Evolutionary conservation across 345 rosid species (phyloP), one percentile per base, ranked within the genome.

Genomic region (Theobroma cacao): DNA sequence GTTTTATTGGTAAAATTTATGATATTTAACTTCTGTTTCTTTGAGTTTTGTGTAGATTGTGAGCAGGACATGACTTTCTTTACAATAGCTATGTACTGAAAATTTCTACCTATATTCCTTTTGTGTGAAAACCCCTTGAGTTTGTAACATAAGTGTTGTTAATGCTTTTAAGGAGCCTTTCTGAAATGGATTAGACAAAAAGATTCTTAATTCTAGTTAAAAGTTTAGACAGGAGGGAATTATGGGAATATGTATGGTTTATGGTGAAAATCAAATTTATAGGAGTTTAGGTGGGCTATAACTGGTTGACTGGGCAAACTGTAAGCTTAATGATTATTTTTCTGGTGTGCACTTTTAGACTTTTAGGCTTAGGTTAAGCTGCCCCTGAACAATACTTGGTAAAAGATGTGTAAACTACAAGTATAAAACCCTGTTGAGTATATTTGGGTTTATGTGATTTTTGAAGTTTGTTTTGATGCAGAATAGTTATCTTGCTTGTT

Each of bases 1-100:
- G 28, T 36, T 20, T 40, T 1, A 1, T n/a, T 14, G 4, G 20
- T 40, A 5, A 5, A 20, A 12, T 65, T 65, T 65, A 38, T n/a
- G 53, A 14, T 67, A 36, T 67, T 67, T 43, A 26, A 28, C n/a
- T 14, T 43, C 73, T 43, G 55, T 13, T 9, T 12, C 36, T 26
- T 68, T 43, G 72, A 68, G 73, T 43, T 66, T 68, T n/a, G 34
- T 50, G 30, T 68, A 68, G 53, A 68, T 68, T 43, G 36, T 40
- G 45, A 69, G 36, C 22, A 45, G 45, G 14, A 24, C 38, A 45
- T 11, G 38, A 12, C 24, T 69, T 15, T 68, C 74, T 45, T 69
- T 69, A 69, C 17, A 69, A 45, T 56, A 69, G 56, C 55, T 68
- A 20, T 22, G 31, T 43, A 45, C 4, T 7, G 17, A 34, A 43